Conservation (phyloP, 805 yeast genomes). For the Ogataea chonburiensis region DNA sequence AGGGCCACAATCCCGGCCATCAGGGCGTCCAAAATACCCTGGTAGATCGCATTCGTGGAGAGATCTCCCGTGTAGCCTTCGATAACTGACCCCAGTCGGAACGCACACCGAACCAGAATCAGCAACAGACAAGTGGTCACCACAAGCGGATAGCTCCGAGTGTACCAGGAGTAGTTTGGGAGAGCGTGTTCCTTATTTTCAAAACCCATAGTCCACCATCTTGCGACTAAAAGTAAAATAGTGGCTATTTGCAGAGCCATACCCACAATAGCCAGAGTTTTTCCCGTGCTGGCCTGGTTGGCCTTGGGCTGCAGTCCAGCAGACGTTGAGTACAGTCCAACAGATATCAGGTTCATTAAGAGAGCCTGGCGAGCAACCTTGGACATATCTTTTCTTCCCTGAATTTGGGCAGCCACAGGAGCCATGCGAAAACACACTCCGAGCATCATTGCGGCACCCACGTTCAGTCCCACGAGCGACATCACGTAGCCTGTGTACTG, state of each 20-base stretch:
- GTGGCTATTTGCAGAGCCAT: constrained; percentile 69
- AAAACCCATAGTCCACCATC: neutral
- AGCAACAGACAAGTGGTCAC: constrained; percentile 40
- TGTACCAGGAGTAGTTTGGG: constrained; percentile 2
- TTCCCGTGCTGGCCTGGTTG: constrained; percentile 46
- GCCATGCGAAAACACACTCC: constrained; percentile 73
- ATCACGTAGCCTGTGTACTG: constrained; percentile 46
- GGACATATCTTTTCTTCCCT: neutral
- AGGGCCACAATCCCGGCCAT: constrained; percentile 53
- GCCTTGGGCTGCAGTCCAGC: constrained; percentile 41
- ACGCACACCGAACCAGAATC: constrained; percentile 64
- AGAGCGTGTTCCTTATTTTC: neutral
- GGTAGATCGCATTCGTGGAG: constrained; percentile 56
- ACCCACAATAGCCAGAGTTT: constrained; percentile 72
- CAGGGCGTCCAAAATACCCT: constrained; percentile 59
- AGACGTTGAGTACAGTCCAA: constrained; percentile 36
- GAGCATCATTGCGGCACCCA: constrained; percentile 81
- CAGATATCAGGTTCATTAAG: neutral
- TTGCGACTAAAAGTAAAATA: constrained; percentile 38
- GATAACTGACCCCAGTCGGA: constrained; percentile 67
- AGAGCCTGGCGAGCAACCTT: neutral
- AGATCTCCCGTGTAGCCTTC: constrained; percentile 73
- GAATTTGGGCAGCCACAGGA: constrained; percentile 53
- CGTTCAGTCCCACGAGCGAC: constrained; percentile 65
- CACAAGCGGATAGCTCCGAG: constrained; percentile 14